Base-by-base conservation (phyloP, 345 rosid genomes). In the Arabis alpina region DNA sequence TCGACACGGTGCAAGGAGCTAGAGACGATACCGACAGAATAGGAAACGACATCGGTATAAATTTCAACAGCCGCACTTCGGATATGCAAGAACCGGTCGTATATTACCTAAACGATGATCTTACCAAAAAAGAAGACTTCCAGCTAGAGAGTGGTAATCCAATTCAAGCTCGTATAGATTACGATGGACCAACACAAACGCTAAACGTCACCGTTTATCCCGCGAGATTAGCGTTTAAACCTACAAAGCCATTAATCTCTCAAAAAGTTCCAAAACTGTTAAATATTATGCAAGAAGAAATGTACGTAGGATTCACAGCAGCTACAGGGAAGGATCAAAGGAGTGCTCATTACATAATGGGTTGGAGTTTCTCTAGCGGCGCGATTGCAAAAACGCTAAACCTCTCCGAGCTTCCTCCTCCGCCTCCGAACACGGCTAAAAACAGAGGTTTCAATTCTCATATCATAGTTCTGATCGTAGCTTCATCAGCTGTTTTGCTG, bases 231-330 rank as follows among this genome's bases (percentile, higher is more conserved):
- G 1, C 8, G 24, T 10, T 2, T 43, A 82, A 27, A 64, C 88
- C 88, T 1, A 19, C 0, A 41, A 13, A 1, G 14, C 93, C 93
- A 0, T 70, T 84, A 28, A 62, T 81, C 13, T 44, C 78, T 0
- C 0, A 0, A 14, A 0, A 0, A 0, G 9, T 64, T 15, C 50
- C 80, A 3, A 24, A 40, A 0, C 61, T 81, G 3, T 7, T 67
- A 0, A 0, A 14, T 1, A 32, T 71, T 3, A 61, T 84, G 19
- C 34, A 36, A 30, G 85, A 82, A 30, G 45, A 6, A 6, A 84
- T 84, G 83, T 85, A 76, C 30, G 83, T 71, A 4, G 88, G 93
- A 16, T 88, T 88, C 75, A 85, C 93, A 0, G 87, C 93, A 13
- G 74, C 90, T 0, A 84, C 90, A 0, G 93, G 90, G 2, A 28